Conservation (phyloP, 805 yeast species). For the Ogataea zsoltii region DNA sequence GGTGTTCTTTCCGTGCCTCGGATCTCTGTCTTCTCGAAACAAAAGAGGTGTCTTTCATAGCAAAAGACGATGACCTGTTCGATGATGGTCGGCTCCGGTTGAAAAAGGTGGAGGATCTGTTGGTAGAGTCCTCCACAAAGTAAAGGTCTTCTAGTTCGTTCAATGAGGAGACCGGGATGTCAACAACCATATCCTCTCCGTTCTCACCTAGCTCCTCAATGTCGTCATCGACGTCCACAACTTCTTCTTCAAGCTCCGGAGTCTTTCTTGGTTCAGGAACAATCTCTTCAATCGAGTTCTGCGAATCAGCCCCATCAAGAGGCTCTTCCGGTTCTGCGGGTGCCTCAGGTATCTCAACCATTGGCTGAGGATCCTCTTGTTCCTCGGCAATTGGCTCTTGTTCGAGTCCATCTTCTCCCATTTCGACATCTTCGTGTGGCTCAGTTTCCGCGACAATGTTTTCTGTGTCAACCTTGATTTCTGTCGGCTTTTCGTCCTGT, state of each 20-base stretch:
- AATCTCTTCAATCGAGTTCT: not conserved
- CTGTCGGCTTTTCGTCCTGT: not conserved
- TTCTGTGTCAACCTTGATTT: not conserved
- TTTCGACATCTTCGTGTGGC: not conserved
- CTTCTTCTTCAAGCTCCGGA: not conserved
- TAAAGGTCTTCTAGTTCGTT: constrained; percentile 27
- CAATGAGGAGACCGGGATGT: constrained; percentile 44
- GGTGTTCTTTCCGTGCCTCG: not conserved
- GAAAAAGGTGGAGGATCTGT: constrained; percentile 30
- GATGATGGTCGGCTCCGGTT: constrained; percentile 20
- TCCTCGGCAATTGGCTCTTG: no score
- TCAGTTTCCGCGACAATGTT: not conserved
- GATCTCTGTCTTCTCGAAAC: not conserved
- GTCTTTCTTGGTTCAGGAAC: not conserved
- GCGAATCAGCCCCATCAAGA: no score
- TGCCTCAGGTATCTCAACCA: no score
- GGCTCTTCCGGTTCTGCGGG: no score
- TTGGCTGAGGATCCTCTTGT: no score
- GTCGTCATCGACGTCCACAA: constrained; percentile 6
- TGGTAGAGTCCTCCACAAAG: constrained; percentile 27
- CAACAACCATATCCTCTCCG: constrained; percentile 27
- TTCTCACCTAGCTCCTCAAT: constrained; percentile 27
- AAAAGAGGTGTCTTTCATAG: not conserved
- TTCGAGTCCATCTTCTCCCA: not conserved
- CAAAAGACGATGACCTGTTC: constrained; percentile 7